Evolutionary conservation across 108 stramenopile species (phyloP), one percentile per base, ranked within the genome.

Genomic region (Cyclotella baltica): DNA sequence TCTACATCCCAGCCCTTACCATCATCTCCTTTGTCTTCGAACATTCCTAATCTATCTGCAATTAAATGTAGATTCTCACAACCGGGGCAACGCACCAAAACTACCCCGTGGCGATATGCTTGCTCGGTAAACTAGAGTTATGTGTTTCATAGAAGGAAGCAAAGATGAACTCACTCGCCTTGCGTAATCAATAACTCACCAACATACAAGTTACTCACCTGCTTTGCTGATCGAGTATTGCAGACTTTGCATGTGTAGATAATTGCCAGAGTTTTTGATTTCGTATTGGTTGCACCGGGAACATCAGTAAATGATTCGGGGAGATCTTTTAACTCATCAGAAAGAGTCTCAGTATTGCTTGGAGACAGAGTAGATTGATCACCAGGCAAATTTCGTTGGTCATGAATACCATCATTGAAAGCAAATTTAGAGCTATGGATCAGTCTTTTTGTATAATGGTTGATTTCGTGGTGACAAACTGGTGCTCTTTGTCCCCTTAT

Each of bases 31-130:
- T 55, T 72, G 31, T 81, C 83, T 53, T 90, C 88, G 69, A 92
- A 92, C 63, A 63, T 86, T 22, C 93, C 98, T 30, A 99, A 77
- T 30, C 94, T 73, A 80, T 99, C 99, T 0, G 99, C 98, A 70
- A 99, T 97, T 51, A 99, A 83, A 86, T 99, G 99, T 25, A 89
- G 59, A 72, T 96, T 97, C 56, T 92, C 46, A 78, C 98, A 99
- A 16, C 91, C 92, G 2, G 98, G 98, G 67, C 99, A 99, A 19
- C 87, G 76, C 8, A 97, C 97, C 43, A 99, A 53, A 8, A 99
- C 99, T 18, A 98, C 98, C 13, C 99, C 99, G 43, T 96, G 73
- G 23, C 75, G 66, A 83, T 99, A 99, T 6, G 98, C 89, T 9
- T 90, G 88, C 81, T 98, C 96, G 10, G 96, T 93, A 76, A 98